A percentile compares a stretch with the other conserved stretches of the same genome.
phyloP scores from a whole-genome alignment of 179 eudicot species.

The Silene vulgaris region DNA sequence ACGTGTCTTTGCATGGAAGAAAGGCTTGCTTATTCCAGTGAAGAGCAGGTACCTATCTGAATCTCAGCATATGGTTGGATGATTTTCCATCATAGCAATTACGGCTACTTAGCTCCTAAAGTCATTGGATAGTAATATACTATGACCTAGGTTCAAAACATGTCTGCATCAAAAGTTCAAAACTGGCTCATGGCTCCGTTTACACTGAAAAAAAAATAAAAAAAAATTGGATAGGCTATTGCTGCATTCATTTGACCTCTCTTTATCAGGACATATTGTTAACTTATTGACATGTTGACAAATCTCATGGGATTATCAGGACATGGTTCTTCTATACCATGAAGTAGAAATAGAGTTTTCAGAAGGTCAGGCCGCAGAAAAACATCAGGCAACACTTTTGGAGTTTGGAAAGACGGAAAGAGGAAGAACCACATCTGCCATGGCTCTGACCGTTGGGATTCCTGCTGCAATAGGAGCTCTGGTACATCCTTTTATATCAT shows the following conservation, averaged over 20 bases:
- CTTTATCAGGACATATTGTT: too few relatives aligned
- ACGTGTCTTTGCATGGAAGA: constrained; percentile 83
- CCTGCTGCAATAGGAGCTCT: constrained; percentile 92
- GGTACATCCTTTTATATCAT: constrained; percentile 36
- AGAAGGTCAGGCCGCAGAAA: constrained; percentile 45
- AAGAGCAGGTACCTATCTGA: constrained; percentile 53
- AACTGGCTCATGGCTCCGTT: too few relatives aligned
- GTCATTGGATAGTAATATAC: too few relatives aligned
- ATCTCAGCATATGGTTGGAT: not conserved
- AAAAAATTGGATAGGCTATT: too few relatives aligned
- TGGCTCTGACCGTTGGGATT: constrained; percentile 88
- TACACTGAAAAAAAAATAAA: too few relatives aligned
- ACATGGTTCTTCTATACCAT: constrained; percentile 91
- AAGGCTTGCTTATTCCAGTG: constrained; percentile 61
- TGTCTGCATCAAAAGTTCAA: too few relatives aligned
- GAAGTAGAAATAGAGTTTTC: constrained; percentile 77
- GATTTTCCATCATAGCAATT: not conserved
- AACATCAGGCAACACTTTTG: constrained; percentile 66
- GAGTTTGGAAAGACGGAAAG: constrained; percentile 67
- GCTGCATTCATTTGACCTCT: too few relatives aligned
- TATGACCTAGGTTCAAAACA: too few relatives aligned
- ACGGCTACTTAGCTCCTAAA: too few relatives aligned
- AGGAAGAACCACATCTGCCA: constrained; percentile 65
- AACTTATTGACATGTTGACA: not conserved
- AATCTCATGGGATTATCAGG: constrained; percentile 35